Percentiles rank a stretch among this genome's conserved stretches.
Conservation (phyloP, 2,329 filamentous ascomycete genomes). For the Furcasterigmium furcatum region DNA sequence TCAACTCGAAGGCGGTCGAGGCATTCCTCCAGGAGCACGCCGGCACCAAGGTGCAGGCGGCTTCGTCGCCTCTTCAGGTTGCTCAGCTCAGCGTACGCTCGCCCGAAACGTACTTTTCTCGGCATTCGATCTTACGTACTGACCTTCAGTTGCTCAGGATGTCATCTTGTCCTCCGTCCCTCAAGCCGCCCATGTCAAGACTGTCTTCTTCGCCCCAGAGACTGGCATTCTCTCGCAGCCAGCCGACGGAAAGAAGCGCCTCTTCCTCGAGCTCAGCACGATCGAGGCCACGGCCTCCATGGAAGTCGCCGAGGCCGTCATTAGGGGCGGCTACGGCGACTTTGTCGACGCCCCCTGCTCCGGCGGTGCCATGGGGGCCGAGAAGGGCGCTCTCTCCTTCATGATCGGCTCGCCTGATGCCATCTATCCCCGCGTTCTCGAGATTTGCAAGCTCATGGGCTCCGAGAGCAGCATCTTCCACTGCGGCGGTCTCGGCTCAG, state of each 20-base stretch:
- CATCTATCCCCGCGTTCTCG: background rate
- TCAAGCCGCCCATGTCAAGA: background rate
- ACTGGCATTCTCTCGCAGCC: background rate
- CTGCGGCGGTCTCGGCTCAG: constrained; percentile 10
- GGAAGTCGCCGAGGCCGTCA: background rate
- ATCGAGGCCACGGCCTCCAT: background rate
- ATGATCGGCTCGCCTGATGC: constrained; percentile 9
- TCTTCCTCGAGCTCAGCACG: background rate
- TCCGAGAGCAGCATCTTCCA: constrained; percentile 8
- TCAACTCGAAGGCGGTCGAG: background rate
- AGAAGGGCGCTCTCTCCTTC: constrained; percentile 10
- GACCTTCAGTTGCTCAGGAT: background rate
- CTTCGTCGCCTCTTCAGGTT: background rate
- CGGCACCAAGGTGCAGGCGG: background rate
- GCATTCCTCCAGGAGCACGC: background rate
- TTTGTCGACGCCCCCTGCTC: constrained; percentile 14
- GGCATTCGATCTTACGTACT: too few relatives aligned
- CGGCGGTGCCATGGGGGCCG: constrained; percentile 8
- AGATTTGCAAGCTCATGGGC: constrained; percentile 1
- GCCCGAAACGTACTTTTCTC: too few relatives aligned
- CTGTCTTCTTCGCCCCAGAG: background rate
- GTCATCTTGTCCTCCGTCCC: background rate
- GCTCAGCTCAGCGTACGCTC: background rate
- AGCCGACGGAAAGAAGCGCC: background rate
- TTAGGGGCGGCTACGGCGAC: constrained; percentile 1